Conservation (phyloP, 352 stramenopile genomes). For the Phytophthora constricta region DNA sequence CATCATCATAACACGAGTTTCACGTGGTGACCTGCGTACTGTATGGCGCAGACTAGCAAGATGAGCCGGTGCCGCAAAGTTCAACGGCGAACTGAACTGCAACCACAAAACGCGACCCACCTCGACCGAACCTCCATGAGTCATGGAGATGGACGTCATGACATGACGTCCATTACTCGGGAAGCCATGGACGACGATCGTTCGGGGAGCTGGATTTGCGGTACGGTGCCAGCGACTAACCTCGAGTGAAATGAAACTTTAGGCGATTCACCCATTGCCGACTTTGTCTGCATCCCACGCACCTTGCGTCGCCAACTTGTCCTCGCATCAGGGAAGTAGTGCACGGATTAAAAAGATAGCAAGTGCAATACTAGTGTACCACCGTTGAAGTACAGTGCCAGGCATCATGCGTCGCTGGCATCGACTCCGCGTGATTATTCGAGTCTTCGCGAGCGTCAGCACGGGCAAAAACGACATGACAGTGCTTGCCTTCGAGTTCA, state of each 20-base stretch:
- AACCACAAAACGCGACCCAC: conserved; percentile 11
- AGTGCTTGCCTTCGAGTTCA: not conserved
- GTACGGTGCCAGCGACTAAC: too few relatives aligned
- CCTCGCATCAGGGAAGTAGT: not conserved
- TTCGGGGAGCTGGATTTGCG: too few relatives aligned
- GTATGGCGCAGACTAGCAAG: conserved; percentile 24
- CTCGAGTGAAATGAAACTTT: too few relatives aligned
- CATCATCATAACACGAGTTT: not conserved
- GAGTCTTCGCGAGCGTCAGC: not conserved
- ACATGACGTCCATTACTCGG: not conserved
- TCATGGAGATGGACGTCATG: too few relatives aligned
- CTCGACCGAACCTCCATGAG: too few relatives aligned
- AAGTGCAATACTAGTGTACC: too few relatives aligned
- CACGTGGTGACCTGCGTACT: conserved; percentile 13
- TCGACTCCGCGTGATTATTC: not conserved
- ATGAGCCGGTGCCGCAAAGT: conserved; percentile 3
- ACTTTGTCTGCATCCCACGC: not conserved
- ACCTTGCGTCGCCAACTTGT: not conserved
- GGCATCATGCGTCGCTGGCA: not conserved
- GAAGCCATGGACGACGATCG: not conserved
- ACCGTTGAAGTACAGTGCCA: not conserved
- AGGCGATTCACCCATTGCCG: too few relatives aligned
- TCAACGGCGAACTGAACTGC: conserved; percentile 4
- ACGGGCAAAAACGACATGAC: not conserved
- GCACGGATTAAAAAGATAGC: not conserved